Percentiles rank a stretch among this genome's conserved stretches.
These are phyloP conservation scores for Wallacemonas sp. DNA, from an alignment of 208 protist genomes.

Conservation along the genomic window DNA sequence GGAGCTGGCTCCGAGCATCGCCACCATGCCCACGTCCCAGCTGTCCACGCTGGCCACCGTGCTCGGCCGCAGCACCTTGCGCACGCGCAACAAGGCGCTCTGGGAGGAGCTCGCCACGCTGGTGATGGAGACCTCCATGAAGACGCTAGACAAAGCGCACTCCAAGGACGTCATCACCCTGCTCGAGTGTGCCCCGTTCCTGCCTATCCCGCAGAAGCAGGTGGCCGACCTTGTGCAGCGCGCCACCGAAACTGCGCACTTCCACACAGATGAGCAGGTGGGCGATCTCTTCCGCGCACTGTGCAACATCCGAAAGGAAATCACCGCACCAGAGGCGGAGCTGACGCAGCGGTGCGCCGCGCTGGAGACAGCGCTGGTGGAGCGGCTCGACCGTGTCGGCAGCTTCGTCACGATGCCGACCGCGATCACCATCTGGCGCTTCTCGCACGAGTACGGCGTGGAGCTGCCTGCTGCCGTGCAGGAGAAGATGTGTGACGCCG, in stretches of 20 bases:
- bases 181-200: slow-evolving; percentile 33
- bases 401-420: slow-evolving; percentile 30
- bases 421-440: slow-evolving; percentile 38
- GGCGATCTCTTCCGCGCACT: slow-evolving; percentile 47
- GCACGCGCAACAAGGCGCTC: slow-evolving; percentile 30
- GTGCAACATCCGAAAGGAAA: slow-evolving; percentile 20
- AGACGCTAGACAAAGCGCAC: slow-evolving; percentile 57
- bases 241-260: slow-evolving; percentile 51
- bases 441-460: slow-evolving; percentile 21
- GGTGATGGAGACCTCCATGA: slow-evolving; percentile 39
- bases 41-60: slow-evolving; percentile 73
- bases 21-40: slow-evolving; percentile 67
- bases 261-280: slow-evolving; percentile 74
- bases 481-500: slow-evolving; percentile 30
- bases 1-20: slow-evolving; percentile 51
- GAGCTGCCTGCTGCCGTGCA: slow-evolving; percentile 44
- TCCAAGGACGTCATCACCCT: slow-evolving; percentile 74
- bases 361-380: slow-evolving; percentile 44
- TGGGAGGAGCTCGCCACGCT: slow-evolving; percentile 43
- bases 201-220: slow-evolving; percentile 44
- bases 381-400: slow-evolving; percentile 58
- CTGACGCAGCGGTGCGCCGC: slow-evolving; percentile 31
- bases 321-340: slow-evolving; percentile 26
- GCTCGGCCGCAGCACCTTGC: slow-evolving; percentile 36
- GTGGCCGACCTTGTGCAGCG: slow-evolving; percentile 50